These are phyloP conservation scores for Massarina eburnea DNA, from an alignment of 2,329 filamentous ascomycete species.

Conservation along the genomic window DNA sequence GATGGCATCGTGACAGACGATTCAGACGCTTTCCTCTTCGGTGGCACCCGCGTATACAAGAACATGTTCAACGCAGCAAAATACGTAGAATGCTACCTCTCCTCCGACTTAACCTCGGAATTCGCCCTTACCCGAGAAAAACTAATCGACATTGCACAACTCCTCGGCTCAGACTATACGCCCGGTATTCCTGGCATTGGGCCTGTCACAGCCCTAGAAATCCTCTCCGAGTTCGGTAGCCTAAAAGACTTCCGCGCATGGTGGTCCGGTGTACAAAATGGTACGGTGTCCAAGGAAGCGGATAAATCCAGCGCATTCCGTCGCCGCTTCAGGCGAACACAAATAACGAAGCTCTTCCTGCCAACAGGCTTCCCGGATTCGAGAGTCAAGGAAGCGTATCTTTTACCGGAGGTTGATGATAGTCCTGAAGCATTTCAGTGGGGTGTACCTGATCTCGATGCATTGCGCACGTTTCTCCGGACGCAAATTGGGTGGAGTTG, in stretches of 20 bases:
- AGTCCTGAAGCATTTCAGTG: conserved; percentile 83
- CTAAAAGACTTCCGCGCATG: conserved; percentile 81
- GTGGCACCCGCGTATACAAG: conserved; percentile 94
- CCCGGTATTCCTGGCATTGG: conserved; percentile 89
- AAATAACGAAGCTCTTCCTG: conserved; percentile 83
- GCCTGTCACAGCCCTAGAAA: conserved; percentile 91
- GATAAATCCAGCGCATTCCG: conserved; percentile 67
- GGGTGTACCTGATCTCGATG: conserved; percentile 91
- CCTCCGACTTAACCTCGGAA: conserved; percentile 81
- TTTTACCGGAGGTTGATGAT: conserved; percentile 81
- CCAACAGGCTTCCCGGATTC: conserved; percentile 76
- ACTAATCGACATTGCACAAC: conserved; percentile 85
- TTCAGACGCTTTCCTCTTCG: conserved; percentile 94
- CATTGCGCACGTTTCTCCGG: conserved; percentile 82
- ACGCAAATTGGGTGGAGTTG: conserved; percentile 88
- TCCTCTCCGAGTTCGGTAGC: conserved; percentile 82
- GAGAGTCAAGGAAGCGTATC: conserved; percentile 80
- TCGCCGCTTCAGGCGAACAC: conserved; percentile 79
- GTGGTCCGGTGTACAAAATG: conserved; percentile 76
- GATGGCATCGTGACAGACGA: conserved; percentile 98
- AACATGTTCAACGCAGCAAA: conserved; percentile 99
- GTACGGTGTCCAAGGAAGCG: conserved; percentile 60
- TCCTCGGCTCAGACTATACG: conserved; percentile 93
- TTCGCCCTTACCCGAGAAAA: conserved; percentile 83
- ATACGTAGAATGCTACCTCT: conserved; percentile 93